phyloP scores from a whole-genome alignment of 805 yeast species.

The Isabelozyma pseudorhagii region DNA sequence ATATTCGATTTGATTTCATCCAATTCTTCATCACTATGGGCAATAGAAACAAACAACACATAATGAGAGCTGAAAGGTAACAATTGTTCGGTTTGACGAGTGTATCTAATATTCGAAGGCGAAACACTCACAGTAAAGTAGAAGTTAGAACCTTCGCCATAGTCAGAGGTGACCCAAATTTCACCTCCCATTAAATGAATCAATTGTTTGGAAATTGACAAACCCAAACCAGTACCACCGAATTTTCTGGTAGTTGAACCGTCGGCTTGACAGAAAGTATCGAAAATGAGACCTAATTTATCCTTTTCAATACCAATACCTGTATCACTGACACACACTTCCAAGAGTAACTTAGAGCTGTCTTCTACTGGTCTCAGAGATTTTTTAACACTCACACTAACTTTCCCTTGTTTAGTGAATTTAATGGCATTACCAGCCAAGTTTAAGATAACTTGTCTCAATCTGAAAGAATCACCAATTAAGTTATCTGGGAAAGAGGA shows the following conservation, averaged over 20 bases:
- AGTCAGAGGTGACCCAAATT: constrained; percentile 82
- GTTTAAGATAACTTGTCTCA: constrained; percentile 82
- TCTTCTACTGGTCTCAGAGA: constrained; percentile 31
- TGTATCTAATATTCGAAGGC: constrained; percentile 60
- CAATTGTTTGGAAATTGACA: constrained; percentile 81
- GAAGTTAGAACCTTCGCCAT: constrained; percentile 80
- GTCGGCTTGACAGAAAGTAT: constrained; percentile 90
- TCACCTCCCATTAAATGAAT: constrained; percentile 93
- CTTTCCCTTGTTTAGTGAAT: constrained; percentile 80
- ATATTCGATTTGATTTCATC: constrained; percentile 52
- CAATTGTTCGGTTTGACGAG: constrained; percentile 64
- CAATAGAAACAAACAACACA: constrained; percentile 66
- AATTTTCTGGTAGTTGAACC: constrained; percentile 90
- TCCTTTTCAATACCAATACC: constrained; percentile 89
- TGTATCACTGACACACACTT: constrained; percentile 85
- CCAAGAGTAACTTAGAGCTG: constrained; percentile 51
- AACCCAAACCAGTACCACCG: constrained; percentile 90
- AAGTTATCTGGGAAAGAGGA: constrained; percentile 83
- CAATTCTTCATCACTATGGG: constrained; percentile 50
- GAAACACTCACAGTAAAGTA: constrained; percentile 79
- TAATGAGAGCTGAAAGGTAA: constrained; percentile 71
- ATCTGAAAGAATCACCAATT: constrained; percentile 84
- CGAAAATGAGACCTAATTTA: constrained; percentile 80
- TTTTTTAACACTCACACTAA: constrained; percentile 68
- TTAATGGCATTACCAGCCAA: constrained; percentile 89